These are phyloP conservation scores for Suillus lakei DNA, from an alignment of 768 basidiomycete genomes.

Conservation along the genomic window DNA sequence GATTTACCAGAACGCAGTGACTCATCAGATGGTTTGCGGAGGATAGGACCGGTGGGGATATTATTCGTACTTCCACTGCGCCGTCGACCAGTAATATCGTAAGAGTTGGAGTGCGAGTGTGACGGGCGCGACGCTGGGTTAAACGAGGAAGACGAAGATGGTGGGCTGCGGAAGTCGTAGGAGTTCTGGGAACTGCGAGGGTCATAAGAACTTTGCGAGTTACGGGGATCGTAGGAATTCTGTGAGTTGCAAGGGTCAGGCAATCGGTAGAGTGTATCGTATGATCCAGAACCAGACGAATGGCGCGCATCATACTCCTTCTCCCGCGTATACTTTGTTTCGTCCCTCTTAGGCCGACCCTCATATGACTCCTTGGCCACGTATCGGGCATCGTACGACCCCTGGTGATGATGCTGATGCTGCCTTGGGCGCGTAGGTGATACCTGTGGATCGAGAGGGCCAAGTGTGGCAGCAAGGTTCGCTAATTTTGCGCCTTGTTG, in stretches of 20 bases:
- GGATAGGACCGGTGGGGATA: constrained; percentile 21
- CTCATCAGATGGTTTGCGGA: constrained; percentile 42
- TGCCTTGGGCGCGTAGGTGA: constrained; percentile 27
- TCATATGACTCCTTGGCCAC: constrained; percentile 1
- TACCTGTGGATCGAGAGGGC: constrained; percentile 30
- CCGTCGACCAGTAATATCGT: constrained; percentile 21
- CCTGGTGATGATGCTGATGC: constrained; percentile 33
- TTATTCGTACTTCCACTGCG: constrained; percentile 32
- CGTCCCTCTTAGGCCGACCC: background rate
- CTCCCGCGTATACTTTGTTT: constrained; percentile 5
- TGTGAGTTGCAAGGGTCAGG: background rate
- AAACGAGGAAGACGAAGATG: background rate
- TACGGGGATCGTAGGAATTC: background rate
- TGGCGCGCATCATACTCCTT: constrained; percentile 8
- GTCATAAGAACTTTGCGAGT: background rate
- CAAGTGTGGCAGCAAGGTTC: constrained; percentile 12
- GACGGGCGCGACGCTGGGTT: background rate
- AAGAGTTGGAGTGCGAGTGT: background rate
- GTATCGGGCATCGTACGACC: constrained; percentile 23
- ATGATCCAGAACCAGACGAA: constrained; percentile 12
- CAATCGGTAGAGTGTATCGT: constrained; percentile 14
- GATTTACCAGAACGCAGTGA: constrained; percentile 49
- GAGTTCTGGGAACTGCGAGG: background rate
- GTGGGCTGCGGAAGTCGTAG: background rate
- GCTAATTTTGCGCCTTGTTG: constrained; percentile 5